phyloP scores from a whole-genome alignment of 257 asterid species.

The Scutellaria barbata region DNA sequence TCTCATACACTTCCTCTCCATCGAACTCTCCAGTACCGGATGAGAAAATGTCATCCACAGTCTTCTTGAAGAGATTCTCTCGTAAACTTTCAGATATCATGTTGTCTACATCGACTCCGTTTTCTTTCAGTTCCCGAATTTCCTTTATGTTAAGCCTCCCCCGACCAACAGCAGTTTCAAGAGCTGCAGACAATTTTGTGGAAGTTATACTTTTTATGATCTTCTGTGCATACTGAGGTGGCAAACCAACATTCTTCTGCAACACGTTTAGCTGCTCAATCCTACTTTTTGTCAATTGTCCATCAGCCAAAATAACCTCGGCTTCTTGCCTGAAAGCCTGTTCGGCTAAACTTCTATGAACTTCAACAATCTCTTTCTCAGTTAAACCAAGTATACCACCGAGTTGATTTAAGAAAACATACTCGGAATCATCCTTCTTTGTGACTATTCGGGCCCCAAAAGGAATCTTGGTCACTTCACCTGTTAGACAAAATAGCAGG shows the following conservation, averaged over 20 bases:
- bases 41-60: constrained; percentile 72
- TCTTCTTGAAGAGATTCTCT: constrained; percentile 81
- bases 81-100: constrained; percentile 84
- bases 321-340: constrained; percentile 91
- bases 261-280: constrained; percentile 76
- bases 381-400: constrained; percentile 85
- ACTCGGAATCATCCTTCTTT: constrained; percentile 88
- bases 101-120: constrained; percentile 75
- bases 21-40: constrained; percentile 98
- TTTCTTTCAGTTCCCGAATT: constrained; percentile 80
- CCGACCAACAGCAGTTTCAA: constrained; percentile 84
- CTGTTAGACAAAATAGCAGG: constrained; percentile 80
- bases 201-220: constrained; percentile 77
- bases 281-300: constrained; percentile 78
- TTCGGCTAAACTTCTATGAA: constrained; percentile 88
- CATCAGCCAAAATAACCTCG: constrained; percentile 93
- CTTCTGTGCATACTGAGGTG: constrained; percentile 78
- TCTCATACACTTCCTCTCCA: constrained; percentile 77
- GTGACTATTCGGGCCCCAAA: constrained; percentile 77
- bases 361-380: constrained; percentile 76
- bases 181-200: constrained; percentile 83
- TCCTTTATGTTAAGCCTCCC: constrained; percentile 95
- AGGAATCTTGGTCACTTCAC: constrained; percentile 80
- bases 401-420: constrained; percentile 68
- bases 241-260: constrained; percentile 86